Evolutionary conservation across 148 eudicot species (phyloP), one percentile per base, ranked within the genome.

Genomic region (Cornus suecica): DNA sequence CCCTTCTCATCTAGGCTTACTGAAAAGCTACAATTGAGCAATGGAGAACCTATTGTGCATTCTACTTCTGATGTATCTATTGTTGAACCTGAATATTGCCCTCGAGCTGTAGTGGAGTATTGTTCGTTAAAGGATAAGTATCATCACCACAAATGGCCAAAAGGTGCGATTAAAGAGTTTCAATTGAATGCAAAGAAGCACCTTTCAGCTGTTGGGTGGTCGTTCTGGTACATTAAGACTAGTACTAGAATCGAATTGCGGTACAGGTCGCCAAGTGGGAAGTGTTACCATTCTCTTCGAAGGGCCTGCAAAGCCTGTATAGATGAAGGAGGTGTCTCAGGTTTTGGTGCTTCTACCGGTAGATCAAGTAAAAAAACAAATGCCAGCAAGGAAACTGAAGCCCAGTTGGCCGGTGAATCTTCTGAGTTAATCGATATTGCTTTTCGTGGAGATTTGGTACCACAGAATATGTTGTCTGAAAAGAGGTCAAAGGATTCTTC

Each of bases 191-290:
- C 81, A 66, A 89, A 83, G 79, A 85, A 81, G 74, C 92, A 94
- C 78, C 84, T 94, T 61, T 24, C 81, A 37, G 87, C 88, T 51
- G 73, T 89, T 54, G 96, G 98, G 51, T 94, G 98, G 98, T 69
- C 30, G 70, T 73, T 92, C 8, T 78, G 80, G 83, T 16, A 58
- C 68, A 24, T 8, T 45, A 0, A 0, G 65, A 42, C 61, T 64
- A 27, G 65, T 22, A 67, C 72, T 60, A 78, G 0, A 65, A n/a
- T 63, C 25, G 86, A 79, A 76, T 68, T 78, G 77, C 84, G 82
- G 31, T 94, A 92, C 73, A 20, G 14, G 23, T 83, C 97, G 1
- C 93, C 90, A 34, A 72, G 65, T 74, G 83, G 84, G 4, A 87
- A 28, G 78, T 20, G 34, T 14, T 92, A 79, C 79, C 23, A 69